Conservation (phyloP, 345 rosid species). For the Iberis pinnata region DNA sequence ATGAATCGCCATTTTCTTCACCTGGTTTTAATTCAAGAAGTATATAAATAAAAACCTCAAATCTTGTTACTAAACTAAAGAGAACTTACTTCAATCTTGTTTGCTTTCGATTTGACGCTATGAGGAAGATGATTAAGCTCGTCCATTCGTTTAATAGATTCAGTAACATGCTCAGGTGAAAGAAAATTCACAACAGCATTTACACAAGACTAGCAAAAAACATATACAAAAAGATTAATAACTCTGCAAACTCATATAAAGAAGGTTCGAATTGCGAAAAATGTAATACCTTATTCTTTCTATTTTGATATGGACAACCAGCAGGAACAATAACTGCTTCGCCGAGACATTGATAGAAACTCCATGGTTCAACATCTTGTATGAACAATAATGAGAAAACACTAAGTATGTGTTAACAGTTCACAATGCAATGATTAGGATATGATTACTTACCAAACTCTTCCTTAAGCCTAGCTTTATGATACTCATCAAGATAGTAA, state of each 20-base stretch:
- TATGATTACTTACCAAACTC: constrained; percentile 56
- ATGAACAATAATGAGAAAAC: constrained; percentile 10
- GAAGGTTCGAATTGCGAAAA: neutral
- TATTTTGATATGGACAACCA: constrained; percentile 90
- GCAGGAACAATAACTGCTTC: constrained; percentile 91
- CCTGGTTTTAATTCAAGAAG: constrained; percentile 36
- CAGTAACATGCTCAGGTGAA: constrained; percentile 70
- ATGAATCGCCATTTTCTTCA: constrained; percentile 73
- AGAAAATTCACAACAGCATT: constrained; percentile 77
- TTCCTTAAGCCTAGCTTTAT: constrained; percentile 76
- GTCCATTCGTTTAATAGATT: constrained; percentile 52
- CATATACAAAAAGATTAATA: neutral
- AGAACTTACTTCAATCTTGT: constrained; percentile 60
- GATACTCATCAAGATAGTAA: constrained; percentile 67
- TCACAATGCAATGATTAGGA: constrained; percentile 12
- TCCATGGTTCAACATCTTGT: constrained; percentile 87
- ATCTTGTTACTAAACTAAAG: constrained; percentile 27
- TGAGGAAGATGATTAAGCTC: constrained; percentile 74
- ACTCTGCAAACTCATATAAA: neutral
- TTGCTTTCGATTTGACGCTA: constrained; percentile 53
- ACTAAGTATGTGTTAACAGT: neutral
- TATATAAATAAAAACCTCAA: constrained; percentile 14
- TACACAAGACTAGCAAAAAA: constrained; percentile 61
- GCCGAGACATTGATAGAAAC: constrained; percentile 84
- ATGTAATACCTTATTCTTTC: constrained; percentile 61